A percentile compares a stretch with the other conserved stretches of the same genome.
Evolutionary conservation across 2,329 filamentous ascomycete genomes (phyloP).

Genomic region (Colletotrichum sublineola): DNA sequence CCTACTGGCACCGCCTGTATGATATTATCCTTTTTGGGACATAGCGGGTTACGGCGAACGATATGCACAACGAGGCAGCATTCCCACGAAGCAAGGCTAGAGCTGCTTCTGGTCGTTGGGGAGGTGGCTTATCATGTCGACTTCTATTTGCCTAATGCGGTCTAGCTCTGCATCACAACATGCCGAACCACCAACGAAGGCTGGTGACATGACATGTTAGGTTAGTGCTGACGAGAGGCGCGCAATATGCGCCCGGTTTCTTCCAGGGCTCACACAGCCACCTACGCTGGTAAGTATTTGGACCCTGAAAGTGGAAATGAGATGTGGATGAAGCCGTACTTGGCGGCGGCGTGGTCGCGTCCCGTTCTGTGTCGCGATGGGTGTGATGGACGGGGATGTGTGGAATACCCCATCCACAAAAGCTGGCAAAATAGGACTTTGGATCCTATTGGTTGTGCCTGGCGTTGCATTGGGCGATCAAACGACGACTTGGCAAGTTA

Average conservation of each 20-base stretch:
- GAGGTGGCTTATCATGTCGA: background rate
- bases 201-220: too few relatives aligned
- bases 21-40: constrained; percentile 10
- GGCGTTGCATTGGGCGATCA: too few relatives aligned
- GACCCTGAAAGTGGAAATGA: background rate
- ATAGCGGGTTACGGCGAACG: too few relatives aligned
- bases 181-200: background rate
- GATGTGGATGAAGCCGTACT: too few relatives aligned
- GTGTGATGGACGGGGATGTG: too few relatives aligned
- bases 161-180: background rate
- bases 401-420: too few relatives aligned
- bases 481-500: too few relatives aligned
- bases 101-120: background rate
- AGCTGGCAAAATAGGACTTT: too few relatives aligned
- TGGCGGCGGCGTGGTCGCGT: too few relatives aligned
- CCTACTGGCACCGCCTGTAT: background rate
- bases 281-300: background rate
- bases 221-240: background rate
- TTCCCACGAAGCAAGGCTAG: too few relatives aligned
- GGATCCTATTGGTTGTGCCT: too few relatives aligned
- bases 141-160: constrained; percentile 7
- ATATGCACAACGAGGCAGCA: background rate
- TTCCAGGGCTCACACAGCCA: background rate
- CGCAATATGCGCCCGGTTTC: background rate
- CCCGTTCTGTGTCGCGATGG: too few relatives aligned